These are phyloP conservation scores for Lasiodiplodia sp. DNA, from an alignment of 2,329 filamentous ascomycete species.

Conservation along the genomic window DNA sequence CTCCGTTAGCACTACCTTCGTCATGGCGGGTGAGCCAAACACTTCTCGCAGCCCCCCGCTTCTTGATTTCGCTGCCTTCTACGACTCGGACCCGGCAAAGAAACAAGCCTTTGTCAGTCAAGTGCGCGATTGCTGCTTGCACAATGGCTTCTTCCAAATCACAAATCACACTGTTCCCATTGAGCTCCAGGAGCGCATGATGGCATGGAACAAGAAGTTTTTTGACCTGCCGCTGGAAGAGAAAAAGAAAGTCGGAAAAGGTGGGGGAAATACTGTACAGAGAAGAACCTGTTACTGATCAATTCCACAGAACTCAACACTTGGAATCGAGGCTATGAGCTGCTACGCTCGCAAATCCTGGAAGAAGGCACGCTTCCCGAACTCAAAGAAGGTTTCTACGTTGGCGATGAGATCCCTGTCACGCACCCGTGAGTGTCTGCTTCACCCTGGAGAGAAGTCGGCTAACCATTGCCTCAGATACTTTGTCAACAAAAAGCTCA, in stretches of 20 bases:
- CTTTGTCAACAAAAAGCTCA: constrained; percentile 48
- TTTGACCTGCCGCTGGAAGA: constrained; percentile 51
- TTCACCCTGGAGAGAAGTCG: neutral
- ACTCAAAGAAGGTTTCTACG: constrained; percentile 54
- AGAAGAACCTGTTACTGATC: neutral
- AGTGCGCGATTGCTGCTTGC: constrained; percentile 42
- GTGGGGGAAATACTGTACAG: constrained; percentile 31
- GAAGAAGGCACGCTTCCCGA: constrained; percentile 53
- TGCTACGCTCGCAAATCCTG: constrained; percentile 52
- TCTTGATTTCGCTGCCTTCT: constrained; percentile 36
- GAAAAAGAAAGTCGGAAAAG: constrained; percentile 51
- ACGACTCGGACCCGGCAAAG: constrained; percentile 36
- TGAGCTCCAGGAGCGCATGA: constrained; percentile 47
- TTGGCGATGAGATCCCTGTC: constrained; percentile 51
- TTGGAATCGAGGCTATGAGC: constrained; percentile 55
- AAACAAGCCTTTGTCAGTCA: constrained; percentile 41
- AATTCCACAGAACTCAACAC: constrained; percentile 43
- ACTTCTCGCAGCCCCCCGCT: constrained; percentile 28
- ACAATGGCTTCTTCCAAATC: constrained; percentile 57
- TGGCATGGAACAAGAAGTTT: constrained; percentile 50
- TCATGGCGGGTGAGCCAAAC: constrained; percentile 18
- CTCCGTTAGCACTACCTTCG: neutral
- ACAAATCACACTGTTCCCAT: constrained; percentile 50
- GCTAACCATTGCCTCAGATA: constrained; percentile 33
- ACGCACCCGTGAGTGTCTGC: constrained; percentile 39